phyloP scores from a whole-genome alignment of 208 protist genomes.

The Crithidia sp. region DNA sequence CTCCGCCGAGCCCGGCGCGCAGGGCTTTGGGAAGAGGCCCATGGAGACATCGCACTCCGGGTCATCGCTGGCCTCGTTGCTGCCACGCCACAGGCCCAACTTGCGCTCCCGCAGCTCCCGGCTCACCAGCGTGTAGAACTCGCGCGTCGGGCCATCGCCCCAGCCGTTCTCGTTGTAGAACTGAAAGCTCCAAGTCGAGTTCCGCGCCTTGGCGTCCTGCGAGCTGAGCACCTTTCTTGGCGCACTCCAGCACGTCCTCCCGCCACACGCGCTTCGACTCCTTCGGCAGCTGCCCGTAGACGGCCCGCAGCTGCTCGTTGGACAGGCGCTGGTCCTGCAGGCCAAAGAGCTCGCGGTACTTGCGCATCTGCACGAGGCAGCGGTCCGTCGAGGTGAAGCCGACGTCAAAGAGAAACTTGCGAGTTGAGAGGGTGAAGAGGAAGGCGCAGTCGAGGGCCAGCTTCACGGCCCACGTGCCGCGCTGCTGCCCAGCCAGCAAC shows the following conservation, averaged over 20 bases:
- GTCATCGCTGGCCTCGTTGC: conserved; percentile 46
- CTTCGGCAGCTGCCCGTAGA: conserved; percentile 31
- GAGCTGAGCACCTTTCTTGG: conserved; percentile 60
- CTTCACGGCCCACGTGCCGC: conserved; percentile 77
- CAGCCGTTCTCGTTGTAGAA: conserved; percentile 91
- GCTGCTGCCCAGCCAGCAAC: conserved; percentile 76
- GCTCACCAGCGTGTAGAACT: conserved; percentile 91
- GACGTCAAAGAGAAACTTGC: conserved; percentile 84
- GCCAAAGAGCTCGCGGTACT: conserved; percentile 33
- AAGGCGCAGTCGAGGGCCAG: conserved; percentile 83
- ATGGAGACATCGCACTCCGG: conserved; percentile 51
- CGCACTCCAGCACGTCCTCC: conserved; percentile 66
- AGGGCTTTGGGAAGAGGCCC: conserved; percentile 72
- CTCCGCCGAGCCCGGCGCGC: conserved; percentile 24
- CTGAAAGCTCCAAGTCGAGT: conserved; percentile 82
- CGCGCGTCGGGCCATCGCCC: conserved; percentile 86
- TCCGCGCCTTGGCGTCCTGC: conserved; percentile 39
- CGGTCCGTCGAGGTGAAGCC: conserved; percentile 53
- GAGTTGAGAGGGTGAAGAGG: conserved; percentile 74
- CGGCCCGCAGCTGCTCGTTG: conserved; percentile 21
- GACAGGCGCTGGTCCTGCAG: conserved; percentile 23
- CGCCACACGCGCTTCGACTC: conserved; percentile 63
- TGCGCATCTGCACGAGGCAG: conserved; percentile 32
- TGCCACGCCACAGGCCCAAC: conserved; percentile 65
- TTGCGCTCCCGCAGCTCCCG: conserved; percentile 61